Conservation (phyloP, 768 basidiomycete species). For the Pleurotus giganteus region DNA sequence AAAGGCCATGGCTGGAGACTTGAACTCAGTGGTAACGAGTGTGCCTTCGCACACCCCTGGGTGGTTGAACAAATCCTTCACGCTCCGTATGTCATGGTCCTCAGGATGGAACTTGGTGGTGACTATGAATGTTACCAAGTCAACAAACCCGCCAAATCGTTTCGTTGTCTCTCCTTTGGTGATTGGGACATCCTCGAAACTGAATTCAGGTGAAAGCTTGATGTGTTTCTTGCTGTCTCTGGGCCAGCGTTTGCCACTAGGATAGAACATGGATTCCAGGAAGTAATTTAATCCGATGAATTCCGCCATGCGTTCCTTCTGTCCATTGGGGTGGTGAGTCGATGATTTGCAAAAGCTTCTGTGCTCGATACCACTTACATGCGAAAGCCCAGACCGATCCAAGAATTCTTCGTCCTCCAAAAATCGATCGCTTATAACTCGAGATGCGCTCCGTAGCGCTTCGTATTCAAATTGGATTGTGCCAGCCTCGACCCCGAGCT, state of each 20-base stretch:
- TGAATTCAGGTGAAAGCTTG: background rate
- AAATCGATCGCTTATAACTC: background rate
- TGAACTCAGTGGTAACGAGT: background rate
- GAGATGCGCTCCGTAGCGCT: background rate
- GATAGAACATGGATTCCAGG: background rate
- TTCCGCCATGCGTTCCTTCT: background rate
- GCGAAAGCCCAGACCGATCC: background rate
- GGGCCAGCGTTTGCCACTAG: background rate
- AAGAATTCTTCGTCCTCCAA: background rate
- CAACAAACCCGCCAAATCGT: background rate
- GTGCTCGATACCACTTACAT: background rate
- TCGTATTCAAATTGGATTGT: background rate
- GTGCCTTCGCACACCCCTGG: background rate
- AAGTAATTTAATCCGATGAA: background rate
- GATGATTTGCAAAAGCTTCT: background rate
- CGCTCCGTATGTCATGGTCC: background rate
- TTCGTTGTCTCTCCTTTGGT: background rate
- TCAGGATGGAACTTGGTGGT: background rate
- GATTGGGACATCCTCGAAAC: background rate
- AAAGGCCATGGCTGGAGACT: background rate
- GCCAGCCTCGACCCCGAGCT: background rate
- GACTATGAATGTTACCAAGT: background rate
- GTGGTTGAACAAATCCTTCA: background rate
- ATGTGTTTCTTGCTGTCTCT: background rate
- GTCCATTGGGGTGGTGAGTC: background rate